Conservation (phyloP, 768 basidiomycete species). For the Grammothele lineata region DNA sequence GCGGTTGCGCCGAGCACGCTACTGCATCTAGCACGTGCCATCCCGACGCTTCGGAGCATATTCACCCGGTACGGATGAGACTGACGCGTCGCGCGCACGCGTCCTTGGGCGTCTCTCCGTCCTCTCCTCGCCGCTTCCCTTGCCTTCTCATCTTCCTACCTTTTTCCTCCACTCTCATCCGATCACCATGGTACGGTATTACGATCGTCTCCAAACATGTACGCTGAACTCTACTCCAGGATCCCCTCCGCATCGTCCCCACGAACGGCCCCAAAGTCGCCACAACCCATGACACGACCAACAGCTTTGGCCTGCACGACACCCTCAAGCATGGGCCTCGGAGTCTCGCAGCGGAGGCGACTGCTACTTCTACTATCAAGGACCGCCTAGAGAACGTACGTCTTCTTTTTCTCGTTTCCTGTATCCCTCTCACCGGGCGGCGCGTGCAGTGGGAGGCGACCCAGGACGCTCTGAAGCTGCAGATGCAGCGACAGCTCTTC, state of each 20-base stretch:
- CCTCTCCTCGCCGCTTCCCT: not conserved
- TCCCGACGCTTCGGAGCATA: not conserved
- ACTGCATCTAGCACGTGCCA: too few species aligned
- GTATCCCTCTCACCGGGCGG: not conserved
- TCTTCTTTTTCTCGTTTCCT: conserved; percentile 1
- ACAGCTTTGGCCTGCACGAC: conserved; percentile 83
- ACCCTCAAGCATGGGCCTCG: conserved; percentile 81
- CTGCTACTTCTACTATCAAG: conserved; percentile 57
- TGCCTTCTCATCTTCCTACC: not conserved
- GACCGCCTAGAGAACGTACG: conserved; percentile 75
- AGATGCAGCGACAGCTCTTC: conserved; percentile 75
- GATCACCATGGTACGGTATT: not conserved
- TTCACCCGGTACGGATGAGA: conserved; percentile 3
- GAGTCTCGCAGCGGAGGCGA: conserved; percentile 72
- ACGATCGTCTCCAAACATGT: not conserved
- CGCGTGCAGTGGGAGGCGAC: conserved; percentile 83
- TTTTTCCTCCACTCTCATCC: not conserved
- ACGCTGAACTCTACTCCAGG: conserved; percentile 29
- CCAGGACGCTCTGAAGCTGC: conserved; percentile 83
- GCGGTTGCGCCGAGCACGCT: too few species aligned
- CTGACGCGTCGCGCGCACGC: conserved; percentile 14
- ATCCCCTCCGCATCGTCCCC: conserved; percentile 65
- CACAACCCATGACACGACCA: conserved; percentile 62
- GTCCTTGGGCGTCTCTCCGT: not conserved
- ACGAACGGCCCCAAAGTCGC: conserved; percentile 50